Conservation (phyloP, 2,329 filamentous ascomycete species). For the Pseudogymnoascus pannorum region DNA sequence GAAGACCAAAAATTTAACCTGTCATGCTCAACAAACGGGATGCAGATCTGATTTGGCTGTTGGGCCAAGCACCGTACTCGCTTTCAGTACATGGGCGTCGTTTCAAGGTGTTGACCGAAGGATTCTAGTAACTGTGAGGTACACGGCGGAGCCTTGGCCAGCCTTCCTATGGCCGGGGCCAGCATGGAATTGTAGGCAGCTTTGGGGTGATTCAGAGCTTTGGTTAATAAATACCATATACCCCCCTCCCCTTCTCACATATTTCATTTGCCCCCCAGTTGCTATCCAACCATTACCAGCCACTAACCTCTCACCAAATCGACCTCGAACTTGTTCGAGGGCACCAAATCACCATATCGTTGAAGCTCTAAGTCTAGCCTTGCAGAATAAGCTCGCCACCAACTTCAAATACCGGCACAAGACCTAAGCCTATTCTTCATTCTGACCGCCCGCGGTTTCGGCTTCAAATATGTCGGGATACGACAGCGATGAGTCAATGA, state of each 20-base stretch:
- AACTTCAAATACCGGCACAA: background rate
- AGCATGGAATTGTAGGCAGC: background rate
- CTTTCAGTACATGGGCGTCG: background rate
- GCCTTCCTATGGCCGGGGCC: background rate
- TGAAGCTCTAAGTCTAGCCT: constrained; percentile 4
- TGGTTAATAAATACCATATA: background rate
- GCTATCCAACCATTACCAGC: background rate
- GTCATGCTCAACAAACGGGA: background rate
- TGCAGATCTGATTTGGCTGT: background rate
- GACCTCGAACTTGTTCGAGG: background rate
- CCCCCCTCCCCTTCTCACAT: background rate
- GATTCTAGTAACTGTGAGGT: background rate
- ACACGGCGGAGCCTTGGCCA: background rate
- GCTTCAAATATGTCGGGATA: constrained; percentile 3
- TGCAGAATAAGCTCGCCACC: background rate
- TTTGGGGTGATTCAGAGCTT: background rate
- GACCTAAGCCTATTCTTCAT: background rate
- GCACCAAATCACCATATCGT: background rate
- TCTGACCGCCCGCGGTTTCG: background rate
- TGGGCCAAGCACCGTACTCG: background rate
- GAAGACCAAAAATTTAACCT: background rate
- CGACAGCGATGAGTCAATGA: background rate
- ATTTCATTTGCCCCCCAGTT: background rate
- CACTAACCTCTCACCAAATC: background rate
- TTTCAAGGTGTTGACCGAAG: background rate